These are phyloP conservation scores for Alternaria gansuensis DNA, from an alignment of 2,329 filamentous ascomycete genomes.

Conservation along the genomic window DNA sequence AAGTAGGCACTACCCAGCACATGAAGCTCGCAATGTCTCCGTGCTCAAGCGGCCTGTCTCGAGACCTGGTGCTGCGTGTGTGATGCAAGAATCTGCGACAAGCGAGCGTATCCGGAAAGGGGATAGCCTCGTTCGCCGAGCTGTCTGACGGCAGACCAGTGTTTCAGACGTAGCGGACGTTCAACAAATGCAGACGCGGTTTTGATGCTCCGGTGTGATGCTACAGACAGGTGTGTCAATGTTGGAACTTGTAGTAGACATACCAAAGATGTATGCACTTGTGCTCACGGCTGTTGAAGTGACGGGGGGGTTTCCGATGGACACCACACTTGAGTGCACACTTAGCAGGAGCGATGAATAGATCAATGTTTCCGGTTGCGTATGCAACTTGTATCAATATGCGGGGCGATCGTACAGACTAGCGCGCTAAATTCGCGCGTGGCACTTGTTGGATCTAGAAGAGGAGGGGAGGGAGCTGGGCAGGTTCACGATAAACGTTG, in stretches of 20 bases:
- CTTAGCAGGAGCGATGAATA: not conserved
- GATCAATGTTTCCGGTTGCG: conserved; percentile 5
- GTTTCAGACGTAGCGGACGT: conserved; percentile 25
- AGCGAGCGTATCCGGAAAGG: conserved; percentile 17
- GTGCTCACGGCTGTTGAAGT: conserved; percentile 2
- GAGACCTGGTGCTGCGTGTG: conserved; percentile 21
- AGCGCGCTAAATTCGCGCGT: conserved; percentile 2
- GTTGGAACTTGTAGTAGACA: conserved; percentile 6
- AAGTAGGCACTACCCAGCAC: conserved; percentile 11
- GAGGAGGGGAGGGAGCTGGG: conserved; percentile 3
- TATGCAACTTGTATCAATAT: not conserved
- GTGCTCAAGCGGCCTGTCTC: conserved; percentile 25
- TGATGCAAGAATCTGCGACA: conserved; percentile 27
- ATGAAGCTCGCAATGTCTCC: conserved; percentile 31
- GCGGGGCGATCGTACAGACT: not conserved
- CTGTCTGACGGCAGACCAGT: conserved; percentile 19
- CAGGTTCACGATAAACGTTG: conserved; percentile 5
- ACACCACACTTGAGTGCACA: conserved; percentile 1
- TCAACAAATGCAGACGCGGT: conserved; percentile 14
- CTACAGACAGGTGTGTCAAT: conserved; percentile 3
- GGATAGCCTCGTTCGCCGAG: conserved; percentile 20
- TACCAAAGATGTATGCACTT: conserved; percentile 6
- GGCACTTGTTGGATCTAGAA: conserved; percentile 1
- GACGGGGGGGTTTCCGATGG: not conserved
- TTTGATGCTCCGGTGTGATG: conserved; percentile 17